Evolutionary conservation across 192 early-diverging fungal species (phyloP), one percentile per base, ranked within the genome.

Genomic region (Coemansia sp.): DNA sequence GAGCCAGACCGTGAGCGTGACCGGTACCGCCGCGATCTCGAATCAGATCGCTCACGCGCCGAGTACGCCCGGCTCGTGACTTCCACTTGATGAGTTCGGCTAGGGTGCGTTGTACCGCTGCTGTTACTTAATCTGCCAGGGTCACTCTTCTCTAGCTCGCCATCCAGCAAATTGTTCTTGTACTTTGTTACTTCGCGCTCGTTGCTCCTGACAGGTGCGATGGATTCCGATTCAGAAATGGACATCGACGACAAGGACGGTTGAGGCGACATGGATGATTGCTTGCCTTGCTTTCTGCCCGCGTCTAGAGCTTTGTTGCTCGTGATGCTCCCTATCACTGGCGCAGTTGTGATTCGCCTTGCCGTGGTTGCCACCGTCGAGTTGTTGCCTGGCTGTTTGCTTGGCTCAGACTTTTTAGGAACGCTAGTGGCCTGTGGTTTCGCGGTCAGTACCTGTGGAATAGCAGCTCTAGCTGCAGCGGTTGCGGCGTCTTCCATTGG

Each of bases 1-100:
- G 27, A 60, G 6, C 8, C 24, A 13, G 40, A 16, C 39, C 57
- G 63, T 46, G 64, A 65, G 16, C 53, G 44, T 16, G 71, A 63
- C 64, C 42, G 60, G 2, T 54, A 51, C 10, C 50, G 54, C 6
- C 42, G 46, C 1, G 39, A 61, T 29, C 27, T 57, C 34, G 34
- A 24, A 34, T 4, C 45, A 3, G 66, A 63, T 9, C 46, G 51
- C 5, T 60, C 46, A 7, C 60, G 67, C 2, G 21, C 13, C 11
- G 27, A n/a, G 45, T 17, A 24, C 40, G 17, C 42, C 35, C 24
- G 31, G 17, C 21, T 29, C 16, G 21, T 34, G 14, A 2, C 33
- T 16, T 44, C 62, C 31, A 48, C 11, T 10, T 31, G 59, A 14
- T 19, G 59, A 51, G 24, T 31, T 14, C 56, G 69, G 59, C 13